Conservation (phyloP, 2,329 filamentous ascomycete genomes). For the Hypoxylon sp. region DNA sequence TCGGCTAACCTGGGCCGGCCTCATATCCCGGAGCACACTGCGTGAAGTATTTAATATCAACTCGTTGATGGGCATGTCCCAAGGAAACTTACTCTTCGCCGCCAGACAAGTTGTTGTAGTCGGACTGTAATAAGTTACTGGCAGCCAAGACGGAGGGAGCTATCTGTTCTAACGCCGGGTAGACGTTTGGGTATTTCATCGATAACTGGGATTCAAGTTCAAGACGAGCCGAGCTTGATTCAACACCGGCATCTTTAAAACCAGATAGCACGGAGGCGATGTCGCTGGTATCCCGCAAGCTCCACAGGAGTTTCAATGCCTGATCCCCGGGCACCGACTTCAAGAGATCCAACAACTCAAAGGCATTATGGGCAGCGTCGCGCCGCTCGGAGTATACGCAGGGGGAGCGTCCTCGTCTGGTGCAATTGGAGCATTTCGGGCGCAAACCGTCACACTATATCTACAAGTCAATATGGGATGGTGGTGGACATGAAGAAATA, state of each 20-base stretch:
- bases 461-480: not conserved
- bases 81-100: no score
- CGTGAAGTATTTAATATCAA: no score
- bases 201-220: no score
- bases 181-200: not conserved
- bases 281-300: conserved; percentile 38
- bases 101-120: no score
- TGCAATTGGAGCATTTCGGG: conserved; percentile 34
- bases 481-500: not conserved
- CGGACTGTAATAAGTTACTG: no score
- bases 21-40: no score
- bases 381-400: conserved; percentile 35
- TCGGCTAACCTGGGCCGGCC: no score
- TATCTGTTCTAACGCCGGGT: conserved; percentile 21
- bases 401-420: conserved; percentile 17
- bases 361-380: conserved; percentile 25
- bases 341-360: conserved; percentile 42
- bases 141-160: conserved; percentile 11
- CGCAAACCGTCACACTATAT: conserved; percentile 36
- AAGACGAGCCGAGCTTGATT: no score
- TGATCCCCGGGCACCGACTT: conserved; percentile 34
- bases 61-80: no score
- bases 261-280: conserved; percentile 35
- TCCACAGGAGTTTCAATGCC: conserved; percentile 32
- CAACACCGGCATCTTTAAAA: conserved; percentile 19